phyloP scores from a whole-genome alignment of 345 rosid species.

The Arabis hirsuta region DNA sequence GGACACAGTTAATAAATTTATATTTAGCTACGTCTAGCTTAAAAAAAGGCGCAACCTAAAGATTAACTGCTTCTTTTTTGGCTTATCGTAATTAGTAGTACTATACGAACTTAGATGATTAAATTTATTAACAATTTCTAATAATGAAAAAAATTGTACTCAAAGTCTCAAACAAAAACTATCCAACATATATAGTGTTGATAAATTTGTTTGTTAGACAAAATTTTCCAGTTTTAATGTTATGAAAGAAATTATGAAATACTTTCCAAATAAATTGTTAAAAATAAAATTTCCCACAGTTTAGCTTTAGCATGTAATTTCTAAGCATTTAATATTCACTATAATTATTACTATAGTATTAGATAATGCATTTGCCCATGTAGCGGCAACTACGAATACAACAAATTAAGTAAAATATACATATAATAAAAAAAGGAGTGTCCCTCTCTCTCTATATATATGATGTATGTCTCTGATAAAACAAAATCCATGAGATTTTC shows the following conservation, averaged over 20 bases:
- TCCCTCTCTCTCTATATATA: slow-evolving; percentile 15
- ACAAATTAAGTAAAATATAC: slow-evolving; percentile 26
- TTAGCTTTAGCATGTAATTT: slow-evolving; percentile 13
- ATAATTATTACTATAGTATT: neutral
- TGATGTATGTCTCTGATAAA: slow-evolving; percentile 29
- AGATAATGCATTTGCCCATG: slow-evolving; percentile 43
- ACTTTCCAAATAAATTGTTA: neutral
- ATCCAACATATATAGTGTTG: neutral
- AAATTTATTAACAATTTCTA: too few species aligned
- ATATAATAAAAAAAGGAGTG: neutral
- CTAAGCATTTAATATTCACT: slow-evolving; percentile 17
- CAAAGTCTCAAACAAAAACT: neutral
- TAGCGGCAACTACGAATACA: slow-evolving; percentile 36
- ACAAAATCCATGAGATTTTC: slow-evolving; percentile 35
- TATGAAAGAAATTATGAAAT: neutral
- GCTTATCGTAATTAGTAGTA: neutral
- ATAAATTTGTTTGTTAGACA: neutral
- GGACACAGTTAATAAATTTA: neutral
- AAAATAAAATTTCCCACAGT: slow-evolving; percentile 7
- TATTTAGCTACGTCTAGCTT: neutral
- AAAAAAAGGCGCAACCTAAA: neutral
- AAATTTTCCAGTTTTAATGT: neutral
- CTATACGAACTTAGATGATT: too few species aligned
- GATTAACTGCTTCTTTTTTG: too few species aligned
- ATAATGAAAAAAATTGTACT: neutral